phyloP scores from a whole-genome alignment of 2,329 filamentous ascomycete species.

The Aspergillus intermedius region DNA sequence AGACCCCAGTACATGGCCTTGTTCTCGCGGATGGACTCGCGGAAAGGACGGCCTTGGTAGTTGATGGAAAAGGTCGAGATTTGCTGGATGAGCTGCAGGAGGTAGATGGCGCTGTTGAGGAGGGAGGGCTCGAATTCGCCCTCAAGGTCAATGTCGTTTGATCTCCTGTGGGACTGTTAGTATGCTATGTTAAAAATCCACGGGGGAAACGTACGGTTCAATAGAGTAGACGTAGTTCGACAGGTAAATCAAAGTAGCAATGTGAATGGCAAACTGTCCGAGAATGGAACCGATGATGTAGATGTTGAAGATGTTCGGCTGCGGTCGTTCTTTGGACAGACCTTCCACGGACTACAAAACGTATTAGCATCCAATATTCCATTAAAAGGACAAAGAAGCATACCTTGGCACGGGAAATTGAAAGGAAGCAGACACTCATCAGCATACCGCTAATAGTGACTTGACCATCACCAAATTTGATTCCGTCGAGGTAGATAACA shows the following conservation, averaged over 20 bases:
- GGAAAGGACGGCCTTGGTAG: constrained; percentile 97
- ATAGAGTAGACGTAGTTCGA: constrained; percentile 79
- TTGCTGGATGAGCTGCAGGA: constrained; percentile 95
- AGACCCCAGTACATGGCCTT: constrained; percentile 98
- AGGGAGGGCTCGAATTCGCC: constrained; percentile 90
- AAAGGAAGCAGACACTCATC: constrained; percentile 99
- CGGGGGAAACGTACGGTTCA: constrained; percentile 61
- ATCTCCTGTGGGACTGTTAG: constrained; percentile 39
- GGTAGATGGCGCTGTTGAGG: constrained; percentile 93
- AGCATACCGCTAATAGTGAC: constrained; percentile 99
- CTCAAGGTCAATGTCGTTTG: constrained; percentile 73
- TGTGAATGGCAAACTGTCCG: constrained; percentile 94
- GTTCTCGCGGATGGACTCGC: constrained; percentile 91
- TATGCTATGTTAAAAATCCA: constrained; percentile 18
- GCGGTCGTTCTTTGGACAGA: constrained; percentile 90
- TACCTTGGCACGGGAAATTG: constrained; percentile 89
- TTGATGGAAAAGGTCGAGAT: constrained; percentile 99
- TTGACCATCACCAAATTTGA: constrained; percentile 98
- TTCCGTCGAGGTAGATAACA: constrained; percentile 93
- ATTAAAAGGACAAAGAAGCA: constrained; percentile 8
- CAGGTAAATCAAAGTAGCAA: constrained; percentile 88
- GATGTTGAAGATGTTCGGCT: constrained; percentile 97
- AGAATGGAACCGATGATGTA: constrained; percentile 98
- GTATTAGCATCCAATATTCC: constrained; percentile 7
- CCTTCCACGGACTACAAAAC: constrained; percentile 69